Evolutionary conservation across 78 protist species (phyloP).

Genomic region (Speleostelium caveatum): DNA sequence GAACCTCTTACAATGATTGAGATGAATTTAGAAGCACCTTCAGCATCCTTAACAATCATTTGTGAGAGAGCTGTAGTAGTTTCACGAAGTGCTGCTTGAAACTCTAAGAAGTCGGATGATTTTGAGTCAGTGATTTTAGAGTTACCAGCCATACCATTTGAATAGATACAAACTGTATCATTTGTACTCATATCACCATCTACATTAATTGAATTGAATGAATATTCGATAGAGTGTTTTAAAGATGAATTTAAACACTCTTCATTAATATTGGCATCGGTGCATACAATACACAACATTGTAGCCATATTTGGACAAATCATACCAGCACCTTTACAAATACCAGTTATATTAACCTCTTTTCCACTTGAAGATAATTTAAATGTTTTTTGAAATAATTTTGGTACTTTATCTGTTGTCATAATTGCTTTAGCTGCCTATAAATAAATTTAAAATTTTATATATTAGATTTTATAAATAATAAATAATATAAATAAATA

Average conservation of each 20-base stretch:
- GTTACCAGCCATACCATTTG: conserved; percentile 66
- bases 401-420: conserved; percentile 85
- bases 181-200: conserved; percentile 87
- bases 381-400: conserved; percentile 29
- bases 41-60: conserved; percentile 84
- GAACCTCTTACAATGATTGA: conserved; percentile 49
- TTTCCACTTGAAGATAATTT: conserved; percentile 11
- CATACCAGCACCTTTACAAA: conserved; percentile 91
- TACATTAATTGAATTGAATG: conserved; percentile 82
- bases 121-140: background rate
- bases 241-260: conserved; percentile 19
- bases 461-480: background rate
- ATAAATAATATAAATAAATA: background rate
- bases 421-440: conserved; percentile 83
- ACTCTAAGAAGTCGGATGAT: background rate
- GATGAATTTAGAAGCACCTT: conserved; percentile 84
- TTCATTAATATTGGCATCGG: conserved; percentile 61
- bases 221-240: conserved; percentile 67
- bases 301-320: conserved; percentile 87
- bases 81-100: conserved; percentile 50
- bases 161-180: conserved; percentile 69
- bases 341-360: conserved; percentile 58
- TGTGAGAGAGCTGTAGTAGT: conserved; percentile 37
- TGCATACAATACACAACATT: conserved; percentile 67
- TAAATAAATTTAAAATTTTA: background rate